Base-by-base conservation (phyloP, 1,284 basidiomycete species). In the Sphaerobolus stellatus region DNA sequence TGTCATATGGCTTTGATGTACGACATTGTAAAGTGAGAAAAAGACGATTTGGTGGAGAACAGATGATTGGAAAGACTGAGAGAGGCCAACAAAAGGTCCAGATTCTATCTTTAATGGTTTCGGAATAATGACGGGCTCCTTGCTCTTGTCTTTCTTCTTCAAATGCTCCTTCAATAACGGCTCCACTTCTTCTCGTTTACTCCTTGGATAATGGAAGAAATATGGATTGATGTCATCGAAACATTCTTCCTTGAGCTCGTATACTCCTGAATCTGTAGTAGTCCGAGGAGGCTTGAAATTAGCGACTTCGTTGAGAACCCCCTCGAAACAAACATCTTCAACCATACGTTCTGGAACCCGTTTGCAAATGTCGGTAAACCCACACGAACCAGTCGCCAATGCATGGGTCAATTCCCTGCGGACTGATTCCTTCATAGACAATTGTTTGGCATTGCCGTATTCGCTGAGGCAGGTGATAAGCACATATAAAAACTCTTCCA, bases 181-280 rank as follows among this genome's bases (percentile, higher is more conserved):
- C 63, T 96, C 93, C n/a, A 94, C 95, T 66, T 95, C 92, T 64
- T 98, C 93, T 41, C 94, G 83, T 66, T 94, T 90, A 71, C 99
- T 99, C 29, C 95, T 82, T 11, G 92, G 90, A 71, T 97, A 99
- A 66, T 98, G 94, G 67, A 89, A 92, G 77, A 96, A 98, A 75
- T 94, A 97, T 0, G 95, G 94, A 64, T 98, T 91, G 59, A 99
- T 88, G 61, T 98, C 90, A 59, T 86, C 86, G 67, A 84, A 94
- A 27, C 77, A 79, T 62, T 91, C 91, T 29, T 93, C 84, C 65
- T 88, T 90, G 56, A 99, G 81, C 62, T 94, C 88, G 72, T 98
- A 99, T 33, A 85, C 77, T 1, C 97, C 97, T 1, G 81, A 80
- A 61, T 97, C 94, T 2, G 84, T 78, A 0, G 80, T 83, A 0